Evolutionary conservation across 495 filamentous ascomycete genomes (phyloP).

Genomic region (Penicillium daleae): DNA sequence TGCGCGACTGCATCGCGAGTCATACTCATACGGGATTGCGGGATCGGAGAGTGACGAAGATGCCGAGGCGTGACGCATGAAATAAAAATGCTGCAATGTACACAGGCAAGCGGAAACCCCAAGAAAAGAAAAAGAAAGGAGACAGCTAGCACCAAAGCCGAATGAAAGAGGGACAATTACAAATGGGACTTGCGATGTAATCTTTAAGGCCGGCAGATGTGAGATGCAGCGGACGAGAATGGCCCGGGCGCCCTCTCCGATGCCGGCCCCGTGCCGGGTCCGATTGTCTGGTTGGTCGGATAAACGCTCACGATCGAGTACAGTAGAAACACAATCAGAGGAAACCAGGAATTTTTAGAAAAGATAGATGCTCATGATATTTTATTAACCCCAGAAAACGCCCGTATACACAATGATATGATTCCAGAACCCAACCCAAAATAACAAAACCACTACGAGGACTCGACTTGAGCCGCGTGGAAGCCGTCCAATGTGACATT

Average conservation of each 20-base stretch:
- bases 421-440: background rate
- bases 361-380: constrained; percentile 15
- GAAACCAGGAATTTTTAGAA: no score
- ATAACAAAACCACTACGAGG: constrained; percentile 11
- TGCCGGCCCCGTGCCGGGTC: constrained; percentile 34
- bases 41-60: constrained; percentile 9
- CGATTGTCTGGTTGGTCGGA: constrained; percentile 18
- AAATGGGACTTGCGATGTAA: constrained; percentile 11
- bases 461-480: constrained; percentile 42
- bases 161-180: constrained; percentile 29
- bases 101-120: background rate
- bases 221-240: constrained; percentile 35
- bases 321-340: no score
- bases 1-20: constrained; percentile 38
- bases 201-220: background rate
- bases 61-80: constrained; percentile 5
- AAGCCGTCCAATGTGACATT: constrained; percentile 80
- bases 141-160: background rate
- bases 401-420: constrained; percentile 24
- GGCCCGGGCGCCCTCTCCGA: constrained; percentile 38
- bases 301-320: constrained; percentile 22
- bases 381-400: constrained; percentile 25
- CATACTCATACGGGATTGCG: constrained; percentile 28
- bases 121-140: constrained; percentile 1
- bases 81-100: constrained; percentile 2